Evolutionary conservation across 2,329 filamentous ascomycete genomes (phyloP), one percentile per base, ranked within the genome.

Genomic region (Beauveria pseudobassiana): DNA sequence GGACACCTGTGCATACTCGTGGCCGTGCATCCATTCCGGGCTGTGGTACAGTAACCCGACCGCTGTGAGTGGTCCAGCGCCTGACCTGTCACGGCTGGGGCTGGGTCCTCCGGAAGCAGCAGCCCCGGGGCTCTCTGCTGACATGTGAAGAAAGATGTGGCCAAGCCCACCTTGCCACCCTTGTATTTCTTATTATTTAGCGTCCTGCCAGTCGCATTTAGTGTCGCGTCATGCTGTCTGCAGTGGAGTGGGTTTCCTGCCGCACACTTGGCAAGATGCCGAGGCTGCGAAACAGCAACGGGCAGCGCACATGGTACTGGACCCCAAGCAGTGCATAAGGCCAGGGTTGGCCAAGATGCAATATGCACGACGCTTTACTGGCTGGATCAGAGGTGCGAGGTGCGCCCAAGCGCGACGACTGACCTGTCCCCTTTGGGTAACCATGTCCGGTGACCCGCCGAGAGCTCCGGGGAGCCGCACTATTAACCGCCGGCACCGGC

Each of bases 11-110:
- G 50, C 28, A 26, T 20, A 20, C 43, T 28, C 24, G 45, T 38
- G 12, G n/a, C 7, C 8, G 26, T 43, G 43, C 38, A 18, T 48
- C 30, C 56, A 59, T 59, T 59, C 46, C 46, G 26, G 42, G 20
- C 10, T 48, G n/a, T 24, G 55, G 45, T 50, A n/a, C 56, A 40
- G 55, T 58, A 58, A 58, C 45, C 22, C 57, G 34, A 18, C 18
- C 22, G 48, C 57, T 43, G n/a, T 58, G 55, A 58, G 55, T 58
- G 55, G 55, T 50, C 45, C 55, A 40, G 45, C 55, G 55, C 55
- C 30, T 42, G 53, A 30, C 53, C 42, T 30, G 26, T 22, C 42
- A 20, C 52, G 18, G 38, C 52, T 24, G 40, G 40, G 18, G 38
- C 52, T 24, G 40, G 40, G 38, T 24, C 42, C 54, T 14, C 43